These are phyloP conservation scores for Aspergillus novofumigatus DNA, from an alignment of 2,329 filamentous ascomycete species.

Conservation along the genomic window DNA sequence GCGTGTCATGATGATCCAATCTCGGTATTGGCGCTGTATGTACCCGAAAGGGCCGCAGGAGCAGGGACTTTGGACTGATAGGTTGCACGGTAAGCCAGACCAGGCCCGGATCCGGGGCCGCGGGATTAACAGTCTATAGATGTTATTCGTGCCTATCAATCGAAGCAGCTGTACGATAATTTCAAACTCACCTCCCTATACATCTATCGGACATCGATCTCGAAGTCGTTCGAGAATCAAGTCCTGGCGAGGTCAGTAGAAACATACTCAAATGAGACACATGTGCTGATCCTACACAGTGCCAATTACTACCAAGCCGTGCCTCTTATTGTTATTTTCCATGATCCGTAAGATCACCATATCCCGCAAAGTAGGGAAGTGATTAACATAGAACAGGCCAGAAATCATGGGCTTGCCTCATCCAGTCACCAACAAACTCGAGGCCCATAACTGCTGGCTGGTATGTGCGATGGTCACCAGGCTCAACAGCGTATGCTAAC, in stretches of 20 bases:
- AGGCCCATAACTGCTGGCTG: conserved; percentile 82
- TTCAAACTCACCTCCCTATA: conserved; percentile 76
- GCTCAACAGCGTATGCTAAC: conserved; percentile 23
- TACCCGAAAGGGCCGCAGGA: conserved; percentile 55
- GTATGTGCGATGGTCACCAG: conserved; percentile 51
- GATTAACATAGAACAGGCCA: conserved; percentile 48
- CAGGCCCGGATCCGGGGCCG: too few relatives aligned
- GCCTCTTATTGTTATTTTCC: conserved; percentile 78
- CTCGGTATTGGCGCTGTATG: conserved; percentile 81
- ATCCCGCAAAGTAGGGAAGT: not conserved
- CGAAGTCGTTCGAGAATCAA: conserved; percentile 78
- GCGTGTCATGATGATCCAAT: conserved; percentile 56
- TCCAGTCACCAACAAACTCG: conserved; percentile 66
- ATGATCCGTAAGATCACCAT: conserved; percentile 67
- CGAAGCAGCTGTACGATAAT: conserved; percentile 64
- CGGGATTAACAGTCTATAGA: conserved; percentile 44
- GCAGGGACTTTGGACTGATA: conserved; percentile 39
- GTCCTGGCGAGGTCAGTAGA: conserved; percentile 66
- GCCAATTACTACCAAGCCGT: conserved; percentile 62
- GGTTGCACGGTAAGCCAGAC: conserved; percentile 56
- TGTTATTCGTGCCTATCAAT: conserved; percentile 73
- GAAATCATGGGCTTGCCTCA: conserved; percentile 66
- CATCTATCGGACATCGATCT: conserved; percentile 69
- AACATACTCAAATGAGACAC: not conserved
- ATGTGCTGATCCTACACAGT: conserved; percentile 31